Evolutionary conservation across 2,329 filamentous ascomycete genomes (phyloP).

Genomic region (Ascomycota sp.): DNA sequence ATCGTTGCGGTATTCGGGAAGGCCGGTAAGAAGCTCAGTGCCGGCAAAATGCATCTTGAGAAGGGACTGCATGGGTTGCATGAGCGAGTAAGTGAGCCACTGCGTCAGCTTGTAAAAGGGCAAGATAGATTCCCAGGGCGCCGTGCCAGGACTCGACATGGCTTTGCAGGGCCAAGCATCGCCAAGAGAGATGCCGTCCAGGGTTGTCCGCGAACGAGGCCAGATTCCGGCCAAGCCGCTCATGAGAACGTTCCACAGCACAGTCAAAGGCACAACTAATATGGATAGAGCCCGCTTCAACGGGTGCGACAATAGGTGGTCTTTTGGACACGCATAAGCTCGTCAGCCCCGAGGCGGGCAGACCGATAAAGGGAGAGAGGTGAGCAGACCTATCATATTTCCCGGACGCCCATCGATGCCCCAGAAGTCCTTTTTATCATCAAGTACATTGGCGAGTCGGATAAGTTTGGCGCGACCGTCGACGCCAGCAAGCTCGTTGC

Average conservation of each 20-base stretch:
- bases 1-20: conserved; percentile 85
- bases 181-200: conserved; percentile 72
- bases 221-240: conserved; percentile 72
- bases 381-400: conserved; percentile 68
- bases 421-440: conserved; percentile 62
- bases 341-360: not conserved
- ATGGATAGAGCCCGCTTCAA: conserved; percentile 76
- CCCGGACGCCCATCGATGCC: conserved; percentile 69
- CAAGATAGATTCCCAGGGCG: conserved; percentile 56
- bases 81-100: conserved; percentile 86
- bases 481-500: conserved; percentile 67
- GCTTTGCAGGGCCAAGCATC: conserved; percentile 84
- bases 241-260: conserved; percentile 81
- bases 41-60: conserved; percentile 67
- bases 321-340: conserved; percentile 28
- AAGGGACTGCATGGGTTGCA: conserved; percentile 72
- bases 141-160: conserved; percentile 42
- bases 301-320: conserved; percentile 82
- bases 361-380: not conserved
- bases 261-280: conserved; percentile 69
- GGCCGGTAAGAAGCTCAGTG: conserved; percentile 61
- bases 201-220: conserved; percentile 67
- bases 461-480: conserved; percentile 67
- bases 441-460: conserved; percentile 53
- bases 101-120: conserved; percentile 91